Base-by-base conservation (phyloP, 768 basidiomycete species). In the Pulveroboletus sp. region DNA sequence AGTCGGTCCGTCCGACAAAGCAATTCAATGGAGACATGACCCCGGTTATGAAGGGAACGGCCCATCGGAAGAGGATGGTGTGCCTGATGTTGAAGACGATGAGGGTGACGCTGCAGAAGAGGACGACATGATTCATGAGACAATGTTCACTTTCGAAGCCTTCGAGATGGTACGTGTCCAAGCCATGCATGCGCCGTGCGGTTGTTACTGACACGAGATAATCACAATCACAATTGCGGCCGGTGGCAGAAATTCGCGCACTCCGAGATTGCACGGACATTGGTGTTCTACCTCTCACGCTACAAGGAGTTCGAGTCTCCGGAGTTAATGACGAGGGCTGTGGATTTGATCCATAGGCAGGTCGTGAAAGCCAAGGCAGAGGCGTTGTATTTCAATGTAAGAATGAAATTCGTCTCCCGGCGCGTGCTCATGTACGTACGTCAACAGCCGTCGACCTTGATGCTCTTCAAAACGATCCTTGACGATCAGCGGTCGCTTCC, bases 351-450 rank as follows among this genome's bases (percentile, higher is more conserved):
- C 58, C 91, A 98, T 64, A 81, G 97, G 13, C 91, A 95, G 55
- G 94, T 86, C 38, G 82, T 99, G 52, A 85, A 80, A 59, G 85
- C 87, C 14, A 94, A 97, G 65, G 91, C 93, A 1, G 97, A 98
- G 64, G 95, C 87, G 0, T 70, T 99, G 9, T 98, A 92, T 69
- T 99, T 95, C 80, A 91, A 94, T 71, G 95, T 93, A 51, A 45
- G 79, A 67, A 40, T 27, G 9, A 35, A 21, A 6, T 37, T 37
- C 36, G 21, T 42, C 41, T 14, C 43, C 33, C 52, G 23, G 31
- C 40, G 33, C n/a, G 27, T 42, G 43, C 53, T 54, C 31, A 51
- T 43, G n/a, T n/a, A 42, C 34, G 55, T 54, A 65, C 52, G 49
- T 67, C 50, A 51, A 49, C 67, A 97, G 94, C 93, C 90, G 11